Evolutionary conservation across 352 stramenopile species (phyloP).

Genomic region (Peronospora belbahrii): DNA sequence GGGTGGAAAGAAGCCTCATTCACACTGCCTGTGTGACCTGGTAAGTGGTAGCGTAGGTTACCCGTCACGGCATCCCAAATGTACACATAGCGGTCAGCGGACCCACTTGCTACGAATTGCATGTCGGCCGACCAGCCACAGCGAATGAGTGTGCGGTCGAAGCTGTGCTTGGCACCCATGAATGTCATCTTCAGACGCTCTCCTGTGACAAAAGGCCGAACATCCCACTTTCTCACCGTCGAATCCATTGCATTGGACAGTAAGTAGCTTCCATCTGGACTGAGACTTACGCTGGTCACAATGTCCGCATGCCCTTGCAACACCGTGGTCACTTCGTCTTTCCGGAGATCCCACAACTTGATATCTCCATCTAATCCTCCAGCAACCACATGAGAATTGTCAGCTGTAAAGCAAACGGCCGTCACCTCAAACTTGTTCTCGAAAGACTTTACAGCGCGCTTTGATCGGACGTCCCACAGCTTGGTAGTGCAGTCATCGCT

Average conservation of each 20-base stretch:
- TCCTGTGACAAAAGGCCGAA: slow-evolving; percentile 82
- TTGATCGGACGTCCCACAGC: slow-evolving; percentile 87
- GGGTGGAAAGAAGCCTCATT: slow-evolving; percentile 91
- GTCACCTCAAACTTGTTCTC: slow-evolving; percentile 88
- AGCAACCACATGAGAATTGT: slow-evolving; percentile 84
- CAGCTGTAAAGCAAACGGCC: slow-evolving; percentile 81
- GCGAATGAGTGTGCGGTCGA: slow-evolving; percentile 91
- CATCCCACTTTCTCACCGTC: slow-evolving; percentile 89
- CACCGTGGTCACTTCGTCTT: slow-evolving; percentile 68
- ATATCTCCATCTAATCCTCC: slow-evolving; percentile 92
- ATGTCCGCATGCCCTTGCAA: slow-evolving; percentile 90
- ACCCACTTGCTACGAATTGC: slow-evolving; percentile 82
- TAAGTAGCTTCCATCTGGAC: slow-evolving; percentile 88
- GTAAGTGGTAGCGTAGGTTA: slow-evolving; percentile 89
- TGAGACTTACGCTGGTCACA: slow-evolving; percentile 90
- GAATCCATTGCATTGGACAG: slow-evolving; percentile 94
- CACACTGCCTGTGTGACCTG: slow-evolving; percentile 90
- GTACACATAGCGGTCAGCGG: slow-evolving; percentile 89
- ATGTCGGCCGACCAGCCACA: slow-evolving; percentile 87
- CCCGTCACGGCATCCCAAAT: slow-evolving; percentile 91
- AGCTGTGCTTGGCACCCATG: slow-evolving; percentile 86
- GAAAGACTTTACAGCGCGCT: slow-evolving; percentile 73
- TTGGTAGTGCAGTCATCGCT: slow-evolving; percentile 87
- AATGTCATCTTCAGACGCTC: slow-evolving; percentile 52
- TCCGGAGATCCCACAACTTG: slow-evolving; percentile 90